These are phyloP conservation scores for Quillaja saponaria DNA, from an alignment of 306 rosid species.

Conservation along the genomic window DNA sequence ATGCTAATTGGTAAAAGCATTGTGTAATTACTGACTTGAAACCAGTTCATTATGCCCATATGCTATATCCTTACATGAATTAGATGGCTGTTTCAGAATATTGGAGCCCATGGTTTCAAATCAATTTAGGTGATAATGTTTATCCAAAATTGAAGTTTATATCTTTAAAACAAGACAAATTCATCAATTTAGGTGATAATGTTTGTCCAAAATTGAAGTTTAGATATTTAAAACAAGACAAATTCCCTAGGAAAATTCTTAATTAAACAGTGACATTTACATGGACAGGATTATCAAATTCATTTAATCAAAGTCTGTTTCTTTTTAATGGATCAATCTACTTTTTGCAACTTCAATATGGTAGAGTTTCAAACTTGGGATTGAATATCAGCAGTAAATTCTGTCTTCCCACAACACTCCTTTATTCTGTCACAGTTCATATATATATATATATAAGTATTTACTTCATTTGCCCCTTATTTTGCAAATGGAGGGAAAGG, in stretches of 20 bases:
- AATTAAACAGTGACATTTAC: not conserved
- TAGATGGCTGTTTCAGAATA: slow-evolving; percentile 5
- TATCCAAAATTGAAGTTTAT: not conserved
- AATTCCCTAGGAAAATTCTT: not conserved
- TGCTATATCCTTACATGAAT: not conserved
- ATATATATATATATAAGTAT: too few species aligned
- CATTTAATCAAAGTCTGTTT: not conserved
- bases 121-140: not conserved
- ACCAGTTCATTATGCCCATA: not conserved
- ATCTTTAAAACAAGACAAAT: too few species aligned
- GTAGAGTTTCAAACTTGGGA: slow-evolving; percentile 11
- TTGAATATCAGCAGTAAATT: not conserved
- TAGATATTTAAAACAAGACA: slow-evolving; percentile 5
- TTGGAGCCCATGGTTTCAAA: slow-evolving; percentile 1
- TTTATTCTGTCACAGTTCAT: too few species aligned
- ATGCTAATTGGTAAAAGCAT: not conserved
- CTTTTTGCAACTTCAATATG: not conserved
- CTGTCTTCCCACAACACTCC: too few species aligned
- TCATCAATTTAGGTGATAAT: too few species aligned
- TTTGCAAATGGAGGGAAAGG: not conserved
- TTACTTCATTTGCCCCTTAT: too few species aligned
- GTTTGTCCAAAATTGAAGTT: too few species aligned
- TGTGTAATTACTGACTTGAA: not conserved
- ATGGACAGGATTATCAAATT: not conserved
- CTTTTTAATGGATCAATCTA: slow-evolving; percentile 1